These are phyloP conservation scores for Ceratocystis cacaofunesta DNA, from an alignment of 2,329 filamentous ascomycete genomes.

Conservation along the genomic window DNA sequence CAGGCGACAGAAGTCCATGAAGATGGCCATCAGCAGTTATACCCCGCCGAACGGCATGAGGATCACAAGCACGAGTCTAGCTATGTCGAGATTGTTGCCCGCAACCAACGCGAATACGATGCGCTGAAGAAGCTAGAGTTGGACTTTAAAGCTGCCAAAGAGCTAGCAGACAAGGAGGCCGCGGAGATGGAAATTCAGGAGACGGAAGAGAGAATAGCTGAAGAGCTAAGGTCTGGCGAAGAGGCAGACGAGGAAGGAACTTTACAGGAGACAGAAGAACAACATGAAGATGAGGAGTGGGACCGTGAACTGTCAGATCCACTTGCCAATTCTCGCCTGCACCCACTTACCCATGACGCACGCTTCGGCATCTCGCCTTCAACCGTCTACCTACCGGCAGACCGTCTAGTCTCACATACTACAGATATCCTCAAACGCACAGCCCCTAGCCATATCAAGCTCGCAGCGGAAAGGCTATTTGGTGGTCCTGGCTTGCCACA, in stretches of 20 bases:
- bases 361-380: conserved; percentile 58
- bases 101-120: conserved; percentile 39
- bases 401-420: conserved; percentile 56
- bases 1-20: conserved; percentile 9
- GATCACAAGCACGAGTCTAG: conserved; percentile 4
- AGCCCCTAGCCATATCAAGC: conserved; percentile 58
- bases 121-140: conserved; percentile 40
- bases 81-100: conserved; percentile 36
- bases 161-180: conserved; percentile 21
- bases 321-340: conserved; percentile 36
- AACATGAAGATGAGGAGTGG: conserved; percentile 25
- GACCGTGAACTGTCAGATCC: conserved; percentile 19
- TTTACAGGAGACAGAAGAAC: conserved; percentile 24
- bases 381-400: conserved; percentile 59
- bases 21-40: conserved; percentile 8
- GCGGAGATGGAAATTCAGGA: conserved; percentile 26
- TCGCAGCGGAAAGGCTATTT: conserved; percentile 57
- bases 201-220: conserved; percentile 17
- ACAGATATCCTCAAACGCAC: conserved; percentile 50
- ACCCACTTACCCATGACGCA: conserved; percentile 60
- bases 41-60: conserved; percentile 9
- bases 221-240: conserved; percentile 19
- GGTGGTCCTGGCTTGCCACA: conserved; percentile 63
- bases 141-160: conserved; percentile 37
- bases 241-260: conserved; percentile 24